These are phyloP conservation scores for Alternaria sp. DNA, from an alignment of 2,329 filamentous ascomycete genomes.

Conservation along the genomic window DNA sequence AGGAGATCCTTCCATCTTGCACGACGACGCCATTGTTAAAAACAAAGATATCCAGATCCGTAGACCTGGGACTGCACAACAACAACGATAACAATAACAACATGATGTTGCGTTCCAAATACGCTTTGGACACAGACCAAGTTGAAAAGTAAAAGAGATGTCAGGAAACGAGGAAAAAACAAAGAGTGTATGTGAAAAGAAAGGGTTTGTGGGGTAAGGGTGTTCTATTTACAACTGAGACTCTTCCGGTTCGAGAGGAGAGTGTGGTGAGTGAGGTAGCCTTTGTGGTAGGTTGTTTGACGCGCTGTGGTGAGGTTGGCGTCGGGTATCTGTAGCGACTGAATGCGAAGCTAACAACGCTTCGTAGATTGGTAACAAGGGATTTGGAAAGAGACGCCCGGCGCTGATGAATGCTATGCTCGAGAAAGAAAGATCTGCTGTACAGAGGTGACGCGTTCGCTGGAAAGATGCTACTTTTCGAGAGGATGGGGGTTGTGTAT, in stretches of 20 bases:
- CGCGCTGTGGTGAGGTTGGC: slow-evolving; percentile 22
- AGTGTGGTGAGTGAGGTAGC: background rate
- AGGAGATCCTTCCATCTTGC: slow-evolving; percentile 17
- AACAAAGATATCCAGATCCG: slow-evolving; percentile 10
- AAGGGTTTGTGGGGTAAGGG: slow-evolving; percentile 9
- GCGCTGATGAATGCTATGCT: slow-evolving; percentile 44
- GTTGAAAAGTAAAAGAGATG: slow-evolving; percentile 8
- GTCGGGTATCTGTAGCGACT: slow-evolving; percentile 52
- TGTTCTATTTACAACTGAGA: slow-evolving; percentile 9
- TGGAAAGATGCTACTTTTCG: slow-evolving; percentile 34
- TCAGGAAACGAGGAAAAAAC: slow-evolving; percentile 9
- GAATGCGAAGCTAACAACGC: slow-evolving; percentile 33
- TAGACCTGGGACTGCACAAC: slow-evolving; percentile 7
- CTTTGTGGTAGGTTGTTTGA: slow-evolving; percentile 6
- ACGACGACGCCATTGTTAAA: slow-evolving; percentile 12
- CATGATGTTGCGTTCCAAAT: slow-evolving; percentile 1
- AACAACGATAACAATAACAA: background rate
- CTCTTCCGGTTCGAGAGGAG: slow-evolving; percentile 1
- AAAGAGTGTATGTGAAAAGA: slow-evolving; percentile 4
- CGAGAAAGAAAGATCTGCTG: slow-evolving; percentile 30
- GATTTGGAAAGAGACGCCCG: slow-evolving; percentile 30
- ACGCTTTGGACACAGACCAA: slow-evolving; percentile 16
- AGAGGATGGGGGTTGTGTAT: slow-evolving; percentile 21
- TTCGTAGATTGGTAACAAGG: slow-evolving; percentile 21
- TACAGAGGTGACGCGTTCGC: slow-evolving; percentile 30